Evolutionary conservation across 192 early-diverging fungal genomes (phyloP), one percentile per base, ranked within the genome.

Genomic region (Coemansia erecta): DNA sequence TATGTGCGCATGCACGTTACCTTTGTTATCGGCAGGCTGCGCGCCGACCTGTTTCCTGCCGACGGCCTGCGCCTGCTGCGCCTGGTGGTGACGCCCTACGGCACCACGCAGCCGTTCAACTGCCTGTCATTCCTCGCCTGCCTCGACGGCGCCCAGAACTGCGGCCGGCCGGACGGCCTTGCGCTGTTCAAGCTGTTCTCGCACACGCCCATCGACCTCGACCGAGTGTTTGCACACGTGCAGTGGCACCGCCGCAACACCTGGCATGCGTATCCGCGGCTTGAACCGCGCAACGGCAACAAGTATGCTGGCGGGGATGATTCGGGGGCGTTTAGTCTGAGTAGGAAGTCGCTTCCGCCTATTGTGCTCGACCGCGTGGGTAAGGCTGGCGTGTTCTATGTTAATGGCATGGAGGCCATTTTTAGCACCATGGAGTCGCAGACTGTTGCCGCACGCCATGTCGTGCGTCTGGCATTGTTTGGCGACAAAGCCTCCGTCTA

Each of bases 361-460:
- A 70, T 70, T 42, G 51, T 70, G 17, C 55, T 70, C 12, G 67
- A 70, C 28, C 41, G 31, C 14, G 18, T 2, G 18, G 47, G 51
- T 26, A 7, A 39, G 1, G n/a, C 26, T 12, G 61, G 56, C 37
- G 39, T 70, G 8, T 70, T 50, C 26, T 70, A 70, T 42, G 61
- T 70, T 33, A 63, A 63, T 23, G 67, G 67, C 22, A 70, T 70
- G 67, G 67, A 70, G 52, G 24, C 67, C 2, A 33, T 70, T 23
- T 63, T 70, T 24, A 70, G 67, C 39, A 70, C 67, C 5, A 70
- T 70, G 67, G 67, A 70, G 57, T 70, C 67, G 41, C 67, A 70
- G 56, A 63, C 67, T n/a, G 67, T 70, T 11, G 67, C 67, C 10
- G 67, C 67, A 3, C 39, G 61, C 11, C 54, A 70, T 17, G 67